Conservation (phyloP, 495 filamentous ascomycete species). For the Penicillium pulvis region DNA sequence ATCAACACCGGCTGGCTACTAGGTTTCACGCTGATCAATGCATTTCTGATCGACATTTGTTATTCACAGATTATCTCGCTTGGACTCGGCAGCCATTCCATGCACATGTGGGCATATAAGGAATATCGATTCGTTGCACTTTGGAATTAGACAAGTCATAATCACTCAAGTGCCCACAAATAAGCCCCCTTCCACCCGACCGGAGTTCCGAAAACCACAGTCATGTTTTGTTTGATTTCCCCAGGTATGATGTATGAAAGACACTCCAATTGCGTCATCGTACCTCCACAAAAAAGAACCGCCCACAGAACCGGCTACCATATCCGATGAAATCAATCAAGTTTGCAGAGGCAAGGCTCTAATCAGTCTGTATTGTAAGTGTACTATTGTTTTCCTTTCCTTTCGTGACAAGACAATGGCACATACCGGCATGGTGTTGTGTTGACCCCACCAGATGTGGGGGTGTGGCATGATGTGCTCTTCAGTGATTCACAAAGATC, state of each 20-base stretch:
- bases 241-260: not conserved
- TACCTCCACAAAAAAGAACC: not conserved
- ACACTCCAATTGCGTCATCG: not conserved
- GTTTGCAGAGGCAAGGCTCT: not conserved
- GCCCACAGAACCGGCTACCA: not conserved
- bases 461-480: not conserved
- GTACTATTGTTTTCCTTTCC: not conserved
- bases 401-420: not conserved
- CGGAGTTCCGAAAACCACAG: no score
- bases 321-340: not conserved
- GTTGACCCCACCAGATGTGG: not conserved
- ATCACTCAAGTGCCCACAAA: no score
- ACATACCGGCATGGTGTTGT: not conserved
- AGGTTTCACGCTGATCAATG: no score
- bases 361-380: not conserved
- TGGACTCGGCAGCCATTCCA: no score
- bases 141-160: no score
- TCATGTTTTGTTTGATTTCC: not conserved
- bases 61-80: no score
- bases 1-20: no score
- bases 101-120: no score
- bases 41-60: no score
- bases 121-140: no score
- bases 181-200: no score
- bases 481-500: not conserved